Conservation (phyloP, 768 basidiomycete species). For the Lactarius akahatsu region DNA sequence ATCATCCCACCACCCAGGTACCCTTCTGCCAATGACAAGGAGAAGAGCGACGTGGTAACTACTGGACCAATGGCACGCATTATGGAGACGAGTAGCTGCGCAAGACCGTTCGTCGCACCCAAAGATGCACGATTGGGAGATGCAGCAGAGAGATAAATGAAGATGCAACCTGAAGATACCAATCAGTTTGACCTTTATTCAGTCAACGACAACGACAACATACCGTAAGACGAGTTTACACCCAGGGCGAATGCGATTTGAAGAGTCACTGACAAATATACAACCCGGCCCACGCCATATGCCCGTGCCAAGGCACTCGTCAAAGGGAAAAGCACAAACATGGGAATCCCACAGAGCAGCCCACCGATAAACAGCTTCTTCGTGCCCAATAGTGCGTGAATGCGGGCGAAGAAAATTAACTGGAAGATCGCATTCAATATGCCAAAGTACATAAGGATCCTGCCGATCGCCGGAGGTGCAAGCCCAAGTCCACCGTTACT, state of each 20-base stretch:
- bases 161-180: slow-evolving; percentile 54
- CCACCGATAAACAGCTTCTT: slow-evolving; percentile 58
- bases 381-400: slow-evolving; percentile 63
- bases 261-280: slow-evolving; percentile 52
- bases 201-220: slow-evolving; percentile 30
- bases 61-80: slow-evolving; percentile 54
- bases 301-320: slow-evolving; percentile 54
- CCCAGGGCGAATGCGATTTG: slow-evolving; percentile 50
- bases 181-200: background rate
- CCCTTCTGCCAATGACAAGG: slow-evolving; percentile 51
- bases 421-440: slow-evolving; percentile 65
- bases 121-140: slow-evolving; percentile 65
- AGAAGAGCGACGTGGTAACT: slow-evolving; percentile 61
- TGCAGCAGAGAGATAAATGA: slow-evolving; percentile 66
- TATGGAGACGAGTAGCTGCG: slow-evolving; percentile 42
- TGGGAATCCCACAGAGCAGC: slow-evolving; percentile 49
- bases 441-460: slow-evolving; percentile 60
- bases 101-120: slow-evolving; percentile 67
- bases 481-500: slow-evolving; percentile 69
- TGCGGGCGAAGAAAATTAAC: slow-evolving; percentile 61
- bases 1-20: slow-evolving; percentile 58
- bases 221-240: slow-evolving; percentile 57
- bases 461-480: slow-evolving; percentile 63
- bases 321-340: slow-evolving; percentile 59
- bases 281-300: slow-evolving; percentile 45